Evolutionary conservation across 805 yeast genomes (phyloP), one percentile per base, ranked within the genome.

Genomic region (Zygoascus flipseniorum): DNA sequence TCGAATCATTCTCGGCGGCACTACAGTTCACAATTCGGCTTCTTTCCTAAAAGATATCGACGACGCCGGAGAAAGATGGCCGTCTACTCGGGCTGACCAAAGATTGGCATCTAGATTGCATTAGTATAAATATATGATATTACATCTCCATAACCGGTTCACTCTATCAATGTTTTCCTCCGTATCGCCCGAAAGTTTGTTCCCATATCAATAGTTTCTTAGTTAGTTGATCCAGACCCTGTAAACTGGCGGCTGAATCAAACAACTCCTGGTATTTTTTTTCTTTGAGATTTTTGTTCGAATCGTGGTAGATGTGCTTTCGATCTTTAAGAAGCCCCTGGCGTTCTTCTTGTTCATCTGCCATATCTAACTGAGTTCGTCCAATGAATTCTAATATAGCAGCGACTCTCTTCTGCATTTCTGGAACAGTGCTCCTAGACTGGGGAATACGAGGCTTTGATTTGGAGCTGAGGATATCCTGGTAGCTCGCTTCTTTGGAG

Each of bases 381-480:
- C 90, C 88, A 26, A 92, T 78, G 76, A 90, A 93, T 69, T 93
- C 98, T 61, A 92, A 71, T 19, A 92, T 92, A 1, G 97, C 95
- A 2, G 88, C 85, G 1, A 89, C 86, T 55, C 99, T 77, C 63
- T 88, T 82, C 53, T 89, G 79, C 87, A 92, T 85, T 67, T 92
- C 99, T 60, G 79, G 78, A 56, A 90, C 68, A 2, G 89, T 79
- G 2, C 86, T 79, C 52, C 88, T 78, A 19, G 82, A 82, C 54
- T 84, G 84, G 6, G 96, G 97, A 45, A 82, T 73, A 53, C 96
- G 79, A 13, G 98, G 97, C 60, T 81, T 85, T 47, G 88, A 83
- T 65, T 84, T 86, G 13, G 42, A 18, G 9, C 20, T 46, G 23
- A 46, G 18, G 56, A 77, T 81, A 44, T 54, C 56, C 49, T 54